Evolutionary conservation across 352 stramenopile genomes (phyloP).

Genomic region (Albugo candida): DNA sequence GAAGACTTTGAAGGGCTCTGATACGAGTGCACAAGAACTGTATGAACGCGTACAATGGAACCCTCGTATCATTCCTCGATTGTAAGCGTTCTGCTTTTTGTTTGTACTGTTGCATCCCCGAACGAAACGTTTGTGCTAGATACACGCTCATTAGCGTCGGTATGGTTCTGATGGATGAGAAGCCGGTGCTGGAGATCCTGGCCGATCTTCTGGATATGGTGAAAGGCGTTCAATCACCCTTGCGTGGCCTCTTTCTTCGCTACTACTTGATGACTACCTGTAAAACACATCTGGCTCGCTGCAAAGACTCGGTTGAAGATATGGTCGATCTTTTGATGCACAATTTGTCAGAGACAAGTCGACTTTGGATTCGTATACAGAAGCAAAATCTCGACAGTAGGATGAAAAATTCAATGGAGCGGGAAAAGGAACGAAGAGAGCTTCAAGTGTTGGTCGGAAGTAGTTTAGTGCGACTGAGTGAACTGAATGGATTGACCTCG

Average conservation of each 20-base stretch:
- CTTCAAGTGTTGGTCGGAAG: constrained; percentile 93
- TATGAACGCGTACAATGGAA: constrained; percentile 93
- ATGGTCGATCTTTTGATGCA: constrained; percentile 91
- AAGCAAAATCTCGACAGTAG: constrained; percentile 30
- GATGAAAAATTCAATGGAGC: constrained; percentile 57
- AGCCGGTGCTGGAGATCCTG: constrained; percentile 80
- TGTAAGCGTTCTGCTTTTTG: constrained; percentile 37
- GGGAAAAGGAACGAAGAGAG: constrained; percentile 82
- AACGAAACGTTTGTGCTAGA: constrained; percentile 81
- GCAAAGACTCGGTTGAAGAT: constrained; percentile 63
- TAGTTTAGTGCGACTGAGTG: constrained; percentile 92
- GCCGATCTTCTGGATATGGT: constrained; percentile 97
- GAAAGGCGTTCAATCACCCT: constrained; percentile 97
- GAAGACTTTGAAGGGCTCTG: constrained; percentile 12
- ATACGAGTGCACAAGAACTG: constrained; percentile 77
- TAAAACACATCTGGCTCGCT: constrained; percentile 80
- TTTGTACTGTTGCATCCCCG: constrained; percentile 95
- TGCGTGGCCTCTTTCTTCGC: constrained; percentile 95
- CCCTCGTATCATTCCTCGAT: constrained; percentile 87
- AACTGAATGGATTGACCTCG: constrained; percentile 87
- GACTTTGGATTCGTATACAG: constrained; percentile 99
- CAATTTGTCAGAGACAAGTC: constrained; percentile 97
- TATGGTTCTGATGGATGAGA: too few relatives aligned
- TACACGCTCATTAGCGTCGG: constrained; percentile 9
- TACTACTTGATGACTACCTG: constrained; percentile 88